Evolutionary conservation across 2,329 filamentous ascomycete genomes (phyloP).

Genomic region (Aureobasidium uvarum): DNA sequence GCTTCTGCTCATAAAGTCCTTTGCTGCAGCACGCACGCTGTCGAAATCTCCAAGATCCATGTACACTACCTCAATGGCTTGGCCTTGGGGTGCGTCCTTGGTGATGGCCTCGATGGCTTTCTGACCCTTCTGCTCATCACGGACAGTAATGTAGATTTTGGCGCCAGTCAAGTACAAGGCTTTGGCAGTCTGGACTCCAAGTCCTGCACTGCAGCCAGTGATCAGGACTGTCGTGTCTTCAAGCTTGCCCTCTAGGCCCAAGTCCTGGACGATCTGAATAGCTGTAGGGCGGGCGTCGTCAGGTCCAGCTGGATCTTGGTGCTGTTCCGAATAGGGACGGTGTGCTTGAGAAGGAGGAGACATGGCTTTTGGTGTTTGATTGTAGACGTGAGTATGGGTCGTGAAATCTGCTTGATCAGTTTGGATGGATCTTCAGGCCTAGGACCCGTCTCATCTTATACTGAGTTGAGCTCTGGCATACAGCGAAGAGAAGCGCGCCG

Average conservation of each 20-base stretch:
- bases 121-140: not conserved
- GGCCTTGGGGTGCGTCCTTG: not conserved
- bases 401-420: not conserved
- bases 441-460: not conserved
- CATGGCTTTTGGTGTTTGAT: not conserved
- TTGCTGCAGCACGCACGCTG: slow-evolving; percentile 40
- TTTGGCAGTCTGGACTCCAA: slow-evolving; percentile 48
- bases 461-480: not conserved
- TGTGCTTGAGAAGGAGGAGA: not conserved
- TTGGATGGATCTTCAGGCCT: not conserved
- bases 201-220: slow-evolving; percentile 47
- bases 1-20: slow-evolving; percentile 38
- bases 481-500: not conserved
- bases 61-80: not conserved
- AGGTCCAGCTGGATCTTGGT: not conserved
- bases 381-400: not conserved
- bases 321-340: not conserved
- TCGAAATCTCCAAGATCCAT: slow-evolving; percentile 38
- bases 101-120: slow-evolving; percentile 5
- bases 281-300: slow-evolving; percentile 31
- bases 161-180: slow-evolving; percentile 50
- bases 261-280: slow-evolving; percentile 33
- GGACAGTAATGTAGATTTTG: slow-evolving; percentile 45
- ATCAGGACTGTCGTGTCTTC: slow-evolving; percentile 44
- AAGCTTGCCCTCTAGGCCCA: slow-evolving; percentile 38